These are phyloP conservation scores for Lactarius vividus DNA, from an alignment of 768 basidiomycete species.

Conservation along the genomic window DNA sequence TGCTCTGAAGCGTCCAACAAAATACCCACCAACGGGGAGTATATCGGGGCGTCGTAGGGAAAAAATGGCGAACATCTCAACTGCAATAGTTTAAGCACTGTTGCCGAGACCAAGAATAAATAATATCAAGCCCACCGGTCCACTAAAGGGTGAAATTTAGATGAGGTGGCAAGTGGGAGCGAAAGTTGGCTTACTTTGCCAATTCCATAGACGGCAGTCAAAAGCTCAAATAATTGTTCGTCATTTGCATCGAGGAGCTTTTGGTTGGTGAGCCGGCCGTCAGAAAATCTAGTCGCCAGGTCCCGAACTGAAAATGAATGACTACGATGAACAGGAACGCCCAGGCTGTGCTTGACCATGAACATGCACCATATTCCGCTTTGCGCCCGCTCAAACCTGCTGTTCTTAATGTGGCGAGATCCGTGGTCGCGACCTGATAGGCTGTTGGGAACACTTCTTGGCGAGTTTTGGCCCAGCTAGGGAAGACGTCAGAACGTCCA, in stretches of 20 bases:
- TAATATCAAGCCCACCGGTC: constrained; percentile 47
- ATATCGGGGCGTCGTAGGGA: constrained; percentile 82
- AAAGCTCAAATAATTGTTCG: constrained; percentile 70
- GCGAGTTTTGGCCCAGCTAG: constrained; percentile 21
- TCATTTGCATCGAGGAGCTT: constrained; percentile 70
- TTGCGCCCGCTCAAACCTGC: constrained; percentile 85
- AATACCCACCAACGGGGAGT: constrained; percentile 51
- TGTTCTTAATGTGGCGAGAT: constrained; percentile 55
- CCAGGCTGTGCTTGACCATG: background rate
- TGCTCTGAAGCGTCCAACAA: constrained; percentile 13
- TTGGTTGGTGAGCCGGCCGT: constrained; percentile 72
- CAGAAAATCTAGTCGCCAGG: constrained; percentile 74
- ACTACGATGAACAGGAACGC: background rate
- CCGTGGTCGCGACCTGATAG: constrained; percentile 58
- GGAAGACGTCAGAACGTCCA: background rate
- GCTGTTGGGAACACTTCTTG: constrained; percentile 63
- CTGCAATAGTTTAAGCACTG: constrained; percentile 36
- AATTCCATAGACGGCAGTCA: constrained; percentile 77
- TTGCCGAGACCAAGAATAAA: background rate
- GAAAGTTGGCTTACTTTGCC: constrained; percentile 53
- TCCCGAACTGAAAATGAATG: constrained; percentile 55
- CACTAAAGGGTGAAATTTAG: constrained; percentile 39
- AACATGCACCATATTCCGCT: constrained; percentile 75
- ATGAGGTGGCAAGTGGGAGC: background rate
- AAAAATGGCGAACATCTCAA: constrained; percentile 95